Evolutionary conservation across 495 filamentous ascomycete species (phyloP), one percentile per base, ranked within the genome.

Genomic region (Podospora pseudocomata): DNA sequence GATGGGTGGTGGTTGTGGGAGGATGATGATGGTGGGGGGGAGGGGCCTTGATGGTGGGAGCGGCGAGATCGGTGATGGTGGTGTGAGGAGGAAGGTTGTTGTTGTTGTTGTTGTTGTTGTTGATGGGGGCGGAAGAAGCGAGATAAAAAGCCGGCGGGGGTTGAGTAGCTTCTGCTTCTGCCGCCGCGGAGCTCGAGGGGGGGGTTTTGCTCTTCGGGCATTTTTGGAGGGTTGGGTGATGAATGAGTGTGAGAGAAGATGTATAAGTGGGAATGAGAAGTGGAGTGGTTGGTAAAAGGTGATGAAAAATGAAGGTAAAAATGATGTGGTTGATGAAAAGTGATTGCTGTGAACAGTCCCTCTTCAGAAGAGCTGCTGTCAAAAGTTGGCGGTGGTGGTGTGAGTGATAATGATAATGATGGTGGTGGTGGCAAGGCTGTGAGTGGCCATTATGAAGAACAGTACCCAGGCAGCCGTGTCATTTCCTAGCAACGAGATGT

Each of bases 381-480:
- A 49, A 16, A 49, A 49, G 15, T 3, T 49, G 39, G 39, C 13
- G 39, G 9, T 49, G 39, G 39, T 49, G 39, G 39, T 49, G 39
- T 16, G 39, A 16, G 13, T 13, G 15, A 49, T 49, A 16, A 16
- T 49, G 39, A 6, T 49, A 49, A 49, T 49, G 39, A 11, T 49
- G 39, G 39, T 49, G 55, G 7, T 58, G 55, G 55, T 58, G 55
- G 55, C 55, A 58, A 58, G 55, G 55, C 55, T 58, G 55, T 58
- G n/a, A 23, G 55, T 11, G 6, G 55, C 55, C 55, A 58, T 58
- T 1, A 58, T 26, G 55, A 26, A 20, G 7, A 32, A 32, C 4
- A 32, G 39, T 49, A 49, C 39, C 13, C 4, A 32, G 30, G 30
- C 7, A 49, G 39, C 39, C 39, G 39, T 49, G 39, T 49, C 15